phyloP scores from a whole-genome alignment of 1,139 yeast species.

The Taphrina populina region DNA sequence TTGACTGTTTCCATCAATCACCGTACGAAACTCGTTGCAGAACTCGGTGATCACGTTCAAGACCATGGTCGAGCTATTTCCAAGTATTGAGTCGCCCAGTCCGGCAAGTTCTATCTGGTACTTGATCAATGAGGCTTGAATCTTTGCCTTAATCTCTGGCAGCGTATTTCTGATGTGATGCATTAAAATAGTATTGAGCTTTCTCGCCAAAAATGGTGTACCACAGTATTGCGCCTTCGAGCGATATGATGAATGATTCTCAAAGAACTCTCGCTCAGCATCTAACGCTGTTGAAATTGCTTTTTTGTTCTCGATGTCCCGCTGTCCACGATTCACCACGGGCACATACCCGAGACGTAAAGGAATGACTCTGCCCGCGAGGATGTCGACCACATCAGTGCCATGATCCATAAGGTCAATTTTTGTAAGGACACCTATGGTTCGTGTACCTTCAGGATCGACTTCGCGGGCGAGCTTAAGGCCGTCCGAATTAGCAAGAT shows the following conservation, averaged over 20 bases:
- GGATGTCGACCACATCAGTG: slow-evolving; percentile 95
- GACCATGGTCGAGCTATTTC: slow-evolving; percentile 85
- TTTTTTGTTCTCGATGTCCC: slow-evolving; percentile 82
- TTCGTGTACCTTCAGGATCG: slow-evolving; percentile 91
- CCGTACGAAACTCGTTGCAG: slow-evolving; percentile 86
- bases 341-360: slow-evolving; percentile 95
- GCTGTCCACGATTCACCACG: slow-evolving; percentile 95
- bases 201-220: slow-evolving; percentile 92
- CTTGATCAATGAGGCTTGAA: slow-evolving; percentile 84
- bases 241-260: slow-evolving; percentile 90
- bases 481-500: slow-evolving; percentile 96
- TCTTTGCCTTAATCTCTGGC: slow-evolving; percentile 91
- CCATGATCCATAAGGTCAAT: slow-evolving; percentile 98
- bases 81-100: slow-evolving; percentile 75
- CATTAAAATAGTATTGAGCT: slow-evolving; percentile 81
- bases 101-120: slow-evolving; percentile 74
- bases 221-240: slow-evolving; percentile 93
- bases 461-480: slow-evolving; percentile 94
- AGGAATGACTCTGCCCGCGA: slow-evolving; percentile 95
- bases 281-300: slow-evolving; percentile 84
- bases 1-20: slow-evolving; percentile 88
- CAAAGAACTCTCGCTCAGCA: slow-evolving; percentile 77
- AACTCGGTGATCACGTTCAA: slow-evolving; percentile 89
- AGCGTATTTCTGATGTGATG: slow-evolving; percentile 92
- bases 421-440: slow-evolving; percentile 95